phyloP scores from a whole-genome alignment of 306 rosid genomes.

The Castanea crenata region DNA sequence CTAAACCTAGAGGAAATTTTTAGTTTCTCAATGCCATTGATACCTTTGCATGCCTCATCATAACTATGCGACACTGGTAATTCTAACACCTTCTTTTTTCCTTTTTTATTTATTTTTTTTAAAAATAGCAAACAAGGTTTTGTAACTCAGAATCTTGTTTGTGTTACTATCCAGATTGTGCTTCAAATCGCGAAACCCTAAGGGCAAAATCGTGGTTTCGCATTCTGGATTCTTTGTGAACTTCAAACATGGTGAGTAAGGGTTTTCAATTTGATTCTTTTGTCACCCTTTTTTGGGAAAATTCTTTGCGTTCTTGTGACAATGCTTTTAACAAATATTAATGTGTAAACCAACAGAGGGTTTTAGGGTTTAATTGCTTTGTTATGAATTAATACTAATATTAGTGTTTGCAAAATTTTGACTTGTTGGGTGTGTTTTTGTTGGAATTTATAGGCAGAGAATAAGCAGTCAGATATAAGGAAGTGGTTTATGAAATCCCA shows the following conservation, averaged over 20 bases:
- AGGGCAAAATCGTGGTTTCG: neutral
- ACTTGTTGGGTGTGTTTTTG: neutral
- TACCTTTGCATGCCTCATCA: no score
- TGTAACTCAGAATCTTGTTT: neutral
- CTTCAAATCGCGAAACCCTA: neutral
- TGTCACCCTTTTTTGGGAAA: neutral
- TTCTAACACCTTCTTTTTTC: no score
- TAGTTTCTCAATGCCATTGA: no score
- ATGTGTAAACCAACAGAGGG: neutral
- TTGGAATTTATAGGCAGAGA: slow-evolving; percentile 33
- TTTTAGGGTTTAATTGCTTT: neutral
- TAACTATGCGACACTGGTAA: no score
- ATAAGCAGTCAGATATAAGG: slow-evolving; percentile 59
- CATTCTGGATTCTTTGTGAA: neutral
- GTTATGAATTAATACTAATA: neutral
- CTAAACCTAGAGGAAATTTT: no score
- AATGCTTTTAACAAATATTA: neutral
- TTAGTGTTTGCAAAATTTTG: neutral
- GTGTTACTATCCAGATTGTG: neutral
- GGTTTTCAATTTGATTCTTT: slow-evolving; percentile 21
- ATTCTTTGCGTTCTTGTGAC: neutral
- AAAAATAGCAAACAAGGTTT: neutral
- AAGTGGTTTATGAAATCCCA: slow-evolving; percentile 98
- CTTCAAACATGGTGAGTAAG: slow-evolving; percentile 40
- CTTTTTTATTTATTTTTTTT: no score